A percentile compares a stretch with the other conserved stretches of the same genome.
Conservation (phyloP, 2,329 filamentous ascomycete genomes). For the Sporothrix pseudoabietina region DNA sequence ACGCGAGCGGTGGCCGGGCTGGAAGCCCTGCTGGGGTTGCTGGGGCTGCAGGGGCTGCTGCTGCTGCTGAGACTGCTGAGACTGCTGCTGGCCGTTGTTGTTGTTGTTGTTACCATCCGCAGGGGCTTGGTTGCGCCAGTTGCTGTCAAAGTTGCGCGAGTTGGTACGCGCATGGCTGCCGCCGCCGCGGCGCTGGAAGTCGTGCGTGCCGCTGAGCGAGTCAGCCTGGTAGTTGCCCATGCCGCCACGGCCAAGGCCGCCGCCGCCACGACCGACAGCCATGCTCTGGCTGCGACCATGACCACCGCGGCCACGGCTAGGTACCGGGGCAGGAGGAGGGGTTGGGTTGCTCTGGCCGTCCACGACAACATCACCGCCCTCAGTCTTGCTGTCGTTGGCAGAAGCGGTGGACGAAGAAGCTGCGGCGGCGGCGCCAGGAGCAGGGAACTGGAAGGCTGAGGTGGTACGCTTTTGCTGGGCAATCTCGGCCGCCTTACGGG, state of each 20-base stretch:
- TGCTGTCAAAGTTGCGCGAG: slow-evolving; percentile 95
- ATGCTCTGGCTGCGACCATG: slow-evolving; percentile 88
- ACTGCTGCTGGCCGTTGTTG: slow-evolving; percentile 44
- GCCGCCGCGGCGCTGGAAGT: slow-evolving; percentile 75
- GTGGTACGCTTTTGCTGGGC: slow-evolving; percentile 96
- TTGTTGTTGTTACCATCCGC: slow-evolving; percentile 55
- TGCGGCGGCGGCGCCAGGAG: slow-evolving; percentile 65
- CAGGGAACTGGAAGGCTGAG: slow-evolving; percentile 91
- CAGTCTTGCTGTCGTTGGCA: slow-evolving; percentile 53
- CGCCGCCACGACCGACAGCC: slow-evolving; percentile 69
- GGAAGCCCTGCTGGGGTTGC: slow-evolving; percentile 62
- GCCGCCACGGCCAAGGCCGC: slow-evolving; percentile 67
- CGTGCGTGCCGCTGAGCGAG: slow-evolving; percentile 47
- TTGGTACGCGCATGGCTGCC: slow-evolving; percentile 79
- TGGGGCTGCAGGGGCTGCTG: slow-evolving; percentile 54
- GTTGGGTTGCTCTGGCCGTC: slow-evolving; percentile 11
- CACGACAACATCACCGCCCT: slow-evolving; percentile 45
- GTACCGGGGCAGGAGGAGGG: slow-evolving; percentile 41
- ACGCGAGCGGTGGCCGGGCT: slow-evolving; percentile 86
- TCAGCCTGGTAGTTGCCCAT: slow-evolving; percentile 56
- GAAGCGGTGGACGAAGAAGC: slow-evolving; percentile 49
- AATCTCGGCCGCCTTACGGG: slow-evolving; percentile 94
- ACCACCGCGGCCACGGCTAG: slow-evolving; percentile 58
- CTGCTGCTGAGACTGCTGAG: slow-evolving; percentile 56
- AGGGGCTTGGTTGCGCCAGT: slow-evolving; percentile 80